Percentiles rank a stretch among this genome's conserved stretches.
phyloP scores from a whole-genome alignment of 2,329 filamentous ascomycete species.

The Diaporthe longicolla region DNA sequence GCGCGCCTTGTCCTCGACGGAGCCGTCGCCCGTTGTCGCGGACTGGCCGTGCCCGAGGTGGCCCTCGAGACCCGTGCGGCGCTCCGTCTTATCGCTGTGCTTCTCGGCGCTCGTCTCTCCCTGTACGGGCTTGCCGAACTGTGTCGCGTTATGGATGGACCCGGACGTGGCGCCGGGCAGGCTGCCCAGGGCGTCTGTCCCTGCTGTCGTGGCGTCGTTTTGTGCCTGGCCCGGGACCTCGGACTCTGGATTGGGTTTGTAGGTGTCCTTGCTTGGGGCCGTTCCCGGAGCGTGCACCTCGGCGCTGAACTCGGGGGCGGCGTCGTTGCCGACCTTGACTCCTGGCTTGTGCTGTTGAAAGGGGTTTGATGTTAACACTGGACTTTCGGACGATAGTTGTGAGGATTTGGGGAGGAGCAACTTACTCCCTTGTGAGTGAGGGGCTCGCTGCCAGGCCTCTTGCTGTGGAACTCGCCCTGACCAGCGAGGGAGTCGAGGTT shows the following conservation, averaged over 20 bases:
- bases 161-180: slow-evolving; percentile 61
- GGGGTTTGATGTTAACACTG: slow-evolving; percentile 41
- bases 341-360: slow-evolving; percentile 73
- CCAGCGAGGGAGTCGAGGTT: slow-evolving; percentile 68
- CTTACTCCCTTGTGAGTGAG: slow-evolving; percentile 68
- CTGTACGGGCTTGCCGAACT: slow-evolving; percentile 59
- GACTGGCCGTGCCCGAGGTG: slow-evolving; percentile 50
- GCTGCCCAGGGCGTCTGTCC: slow-evolving; percentile 54
- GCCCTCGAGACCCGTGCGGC: slow-evolving; percentile 56
- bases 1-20: slow-evolving; percentile 47
- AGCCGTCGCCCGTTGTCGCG: slow-evolving; percentile 48
- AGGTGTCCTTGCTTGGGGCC: slow-evolving; percentile 65
- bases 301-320: slow-evolving; percentile 73
- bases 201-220: slow-evolving; percentile 47
- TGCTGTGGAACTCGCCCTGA: slow-evolving; percentile 70
- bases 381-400: not conserved
- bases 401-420: slow-evolving; percentile 37
- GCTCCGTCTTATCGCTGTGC: slow-evolving; percentile 56
- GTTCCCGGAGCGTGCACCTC: slow-evolving; percentile 73
- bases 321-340: slow-evolving; percentile 71
- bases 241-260: slow-evolving; percentile 55
- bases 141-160: slow-evolving; percentile 58
- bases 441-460: slow-evolving; percentile 65
- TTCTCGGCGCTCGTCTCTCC: slow-evolving; percentile 60
- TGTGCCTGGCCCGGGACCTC: slow-evolving; percentile 55